phyloP scores from a whole-genome alignment of 2,329 filamentous ascomycete genomes.

The Emericellopsis cladophorae region DNA sequence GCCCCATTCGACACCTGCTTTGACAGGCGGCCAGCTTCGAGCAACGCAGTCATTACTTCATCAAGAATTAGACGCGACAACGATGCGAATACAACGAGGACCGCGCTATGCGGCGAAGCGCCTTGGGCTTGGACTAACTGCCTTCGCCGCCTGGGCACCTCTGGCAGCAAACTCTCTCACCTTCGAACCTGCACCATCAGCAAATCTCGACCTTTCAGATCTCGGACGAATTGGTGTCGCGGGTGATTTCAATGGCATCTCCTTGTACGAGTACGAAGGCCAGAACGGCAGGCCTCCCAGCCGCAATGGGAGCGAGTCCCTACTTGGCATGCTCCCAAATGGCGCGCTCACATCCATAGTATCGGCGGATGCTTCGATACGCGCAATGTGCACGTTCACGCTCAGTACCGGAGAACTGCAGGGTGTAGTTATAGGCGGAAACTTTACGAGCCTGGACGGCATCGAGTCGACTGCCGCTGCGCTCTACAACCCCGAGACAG shows the following conservation, averaged over 20 bases:
- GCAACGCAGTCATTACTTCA: neutral
- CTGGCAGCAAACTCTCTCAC: slow-evolving; percentile 34
- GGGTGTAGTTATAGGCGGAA: slow-evolving; percentile 80
- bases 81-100: slow-evolving; percentile 2
- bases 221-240: slow-evolving; percentile 76
- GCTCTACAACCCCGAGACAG: slow-evolving; percentile 63
- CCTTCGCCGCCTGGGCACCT: slow-evolving; percentile 1
- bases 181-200: slow-evolving; percentile 49
- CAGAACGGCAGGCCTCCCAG: slow-evolving; percentile 58
- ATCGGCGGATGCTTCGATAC: slow-evolving; percentile 71
- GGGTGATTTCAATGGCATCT: slow-evolving; percentile 85
- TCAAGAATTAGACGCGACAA: slow-evolving; percentile 2
- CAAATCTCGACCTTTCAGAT: slow-evolving; percentile 65
- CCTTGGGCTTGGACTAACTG: neutral
- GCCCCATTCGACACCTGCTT: too few species aligned
- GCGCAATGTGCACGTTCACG: slow-evolving; percentile 74
- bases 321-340: slow-evolving; percentile 75
- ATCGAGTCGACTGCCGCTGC: slow-evolving; percentile 68
- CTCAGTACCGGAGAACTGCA: slow-evolving; percentile 50
- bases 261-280: slow-evolving; percentile 73
- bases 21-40: neutral
- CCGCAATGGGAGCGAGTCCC: slow-evolving; percentile 67
- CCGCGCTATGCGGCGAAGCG: neutral
- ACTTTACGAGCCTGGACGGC: slow-evolving; percentile 83
- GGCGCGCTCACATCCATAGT: slow-evolving; percentile 66